phyloP scores from a whole-genome alignment of 306 rosid species.

The Rubus idaeus region DNA sequence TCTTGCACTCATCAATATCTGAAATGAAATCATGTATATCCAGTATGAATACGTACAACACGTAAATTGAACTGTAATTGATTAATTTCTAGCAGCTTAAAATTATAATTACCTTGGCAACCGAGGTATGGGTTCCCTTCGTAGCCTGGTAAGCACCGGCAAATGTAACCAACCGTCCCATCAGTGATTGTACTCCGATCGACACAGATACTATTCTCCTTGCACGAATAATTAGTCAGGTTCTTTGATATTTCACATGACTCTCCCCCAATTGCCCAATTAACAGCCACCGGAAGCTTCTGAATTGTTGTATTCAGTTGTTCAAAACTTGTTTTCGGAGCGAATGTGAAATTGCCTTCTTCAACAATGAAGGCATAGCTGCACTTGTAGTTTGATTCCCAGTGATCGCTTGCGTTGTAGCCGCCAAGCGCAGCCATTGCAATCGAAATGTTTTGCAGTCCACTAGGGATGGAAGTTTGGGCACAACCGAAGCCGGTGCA shows the following conservation, averaged over 20 bases:
- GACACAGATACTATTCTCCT: background rate
- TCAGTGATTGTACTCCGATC: background rate
- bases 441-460: background rate
- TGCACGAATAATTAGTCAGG: background rate
- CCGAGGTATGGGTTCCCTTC: conserved; percentile 29
- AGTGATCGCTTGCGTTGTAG: background rate
- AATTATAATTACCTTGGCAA: conserved; percentile 15
- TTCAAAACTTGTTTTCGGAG: background rate
- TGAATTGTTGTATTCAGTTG: background rate
- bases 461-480: conserved; percentile 19
- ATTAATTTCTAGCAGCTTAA: too few species aligned
- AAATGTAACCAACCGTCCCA: background rate
- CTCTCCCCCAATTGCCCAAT: conserved; percentile 21
- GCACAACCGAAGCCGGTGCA: conserved; percentile 19
- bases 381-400: background rate
- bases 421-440: accelerated
- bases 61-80: too few species aligned
- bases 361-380: conserved; percentile 27
- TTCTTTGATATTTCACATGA: background rate
- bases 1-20: conserved; percentile 42
- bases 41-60: too few species aligned
- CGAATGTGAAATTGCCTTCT: conserved; percentile 10
- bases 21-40: background rate
- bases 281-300: conserved; percentile 14
- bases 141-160: conserved; percentile 12